Percentiles rank a stretch among this genome's conserved stretches.
Conservation (phyloP, 1,284 basidiomycete species). For the Ustilago nuda region DNA sequence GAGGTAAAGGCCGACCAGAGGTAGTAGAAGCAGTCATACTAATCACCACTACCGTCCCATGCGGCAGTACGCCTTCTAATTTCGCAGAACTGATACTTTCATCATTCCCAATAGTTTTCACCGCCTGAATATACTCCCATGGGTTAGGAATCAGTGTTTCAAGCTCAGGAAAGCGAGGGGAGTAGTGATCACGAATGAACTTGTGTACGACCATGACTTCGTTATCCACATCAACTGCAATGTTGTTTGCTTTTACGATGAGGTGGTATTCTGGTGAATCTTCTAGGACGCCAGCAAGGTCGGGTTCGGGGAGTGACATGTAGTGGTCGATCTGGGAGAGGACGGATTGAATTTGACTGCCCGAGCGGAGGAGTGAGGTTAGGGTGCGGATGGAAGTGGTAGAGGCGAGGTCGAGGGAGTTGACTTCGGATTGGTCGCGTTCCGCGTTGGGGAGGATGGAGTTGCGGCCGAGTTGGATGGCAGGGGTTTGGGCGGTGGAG, state of each 20-base stretch:
- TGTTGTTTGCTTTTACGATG: constrained; percentile 96
- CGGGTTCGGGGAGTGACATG: constrained; percentile 79
- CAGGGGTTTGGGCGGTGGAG: constrained; percentile 8
- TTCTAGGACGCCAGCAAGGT: constrained; percentile 81
- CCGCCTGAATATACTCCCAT: constrained; percentile 90
- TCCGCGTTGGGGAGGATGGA: constrained; percentile 93
- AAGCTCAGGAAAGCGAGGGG: constrained; percentile 93
- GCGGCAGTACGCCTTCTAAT: constrained; percentile 82
- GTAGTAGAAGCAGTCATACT: constrained; percentile 90
- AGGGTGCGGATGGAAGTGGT: constrained; percentile 87
- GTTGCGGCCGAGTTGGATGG: constrained; percentile 77
- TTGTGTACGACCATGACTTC: constrained; percentile 98
- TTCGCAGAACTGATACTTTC: constrained; percentile 81
- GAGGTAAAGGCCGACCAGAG: constrained; percentile 79
- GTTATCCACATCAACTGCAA: constrained; percentile 98
- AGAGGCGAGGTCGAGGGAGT: constrained; percentile 87
- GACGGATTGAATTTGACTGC: constrained; percentile 81
- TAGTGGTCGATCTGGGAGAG: constrained; percentile 84
- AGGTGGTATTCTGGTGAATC: constrained; percentile 95
- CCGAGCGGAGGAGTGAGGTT: constrained; percentile 87
- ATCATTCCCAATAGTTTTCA: constrained; percentile 86
- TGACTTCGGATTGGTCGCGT: constrained; percentile 89
- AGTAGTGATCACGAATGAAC: constrained; percentile 99
- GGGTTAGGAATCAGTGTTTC: constrained; percentile 94
- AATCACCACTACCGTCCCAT: constrained; percentile 96